phyloP scores from a whole-genome alignment of 2,329 filamentous ascomycete species.

The Penicillium sp. region DNA sequence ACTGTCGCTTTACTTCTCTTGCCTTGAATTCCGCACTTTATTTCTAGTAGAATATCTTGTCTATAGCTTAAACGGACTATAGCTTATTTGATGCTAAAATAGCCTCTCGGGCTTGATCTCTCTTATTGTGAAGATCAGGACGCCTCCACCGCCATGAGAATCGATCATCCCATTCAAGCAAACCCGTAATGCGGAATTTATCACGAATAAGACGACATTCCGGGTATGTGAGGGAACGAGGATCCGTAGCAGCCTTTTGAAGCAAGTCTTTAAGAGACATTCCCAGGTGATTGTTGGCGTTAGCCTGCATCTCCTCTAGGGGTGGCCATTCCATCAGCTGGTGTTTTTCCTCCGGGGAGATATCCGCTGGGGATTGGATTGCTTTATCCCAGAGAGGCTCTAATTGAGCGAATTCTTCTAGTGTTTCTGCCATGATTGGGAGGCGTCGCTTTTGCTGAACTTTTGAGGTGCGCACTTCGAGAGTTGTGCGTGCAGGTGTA shows the following conservation, averaged over 20 bases:
- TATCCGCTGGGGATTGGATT: neutral
- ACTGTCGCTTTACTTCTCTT: neutral
- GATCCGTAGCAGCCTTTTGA: neutral
- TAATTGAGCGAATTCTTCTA: neutral
- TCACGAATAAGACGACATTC: neutral
- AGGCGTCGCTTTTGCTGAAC: neutral
- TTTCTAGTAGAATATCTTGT: neutral
- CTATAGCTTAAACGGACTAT: neutral
- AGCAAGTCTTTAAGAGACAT: neutral
- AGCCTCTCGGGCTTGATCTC: neutral
- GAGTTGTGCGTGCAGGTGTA: too few relatives aligned
- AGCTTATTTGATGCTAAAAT: neutral
- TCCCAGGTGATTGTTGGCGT: neutral
- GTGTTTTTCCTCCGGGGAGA: neutral
- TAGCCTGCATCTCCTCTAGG: neutral
- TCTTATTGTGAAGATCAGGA: neutral
- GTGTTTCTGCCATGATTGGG: neutral
- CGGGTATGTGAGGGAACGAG: neutral
- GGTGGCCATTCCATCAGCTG: neutral
- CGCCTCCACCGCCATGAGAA: neutral
- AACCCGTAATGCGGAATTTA: neutral
- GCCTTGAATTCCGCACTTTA: neutral
- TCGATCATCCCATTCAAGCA: neutral
- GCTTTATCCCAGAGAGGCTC: neutral
- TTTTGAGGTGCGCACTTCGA: too few relatives aligned